Evolutionary conservation across 176 grass and related monocot species (phyloP).

Genomic region (Coix lacrymajobi): DNA sequence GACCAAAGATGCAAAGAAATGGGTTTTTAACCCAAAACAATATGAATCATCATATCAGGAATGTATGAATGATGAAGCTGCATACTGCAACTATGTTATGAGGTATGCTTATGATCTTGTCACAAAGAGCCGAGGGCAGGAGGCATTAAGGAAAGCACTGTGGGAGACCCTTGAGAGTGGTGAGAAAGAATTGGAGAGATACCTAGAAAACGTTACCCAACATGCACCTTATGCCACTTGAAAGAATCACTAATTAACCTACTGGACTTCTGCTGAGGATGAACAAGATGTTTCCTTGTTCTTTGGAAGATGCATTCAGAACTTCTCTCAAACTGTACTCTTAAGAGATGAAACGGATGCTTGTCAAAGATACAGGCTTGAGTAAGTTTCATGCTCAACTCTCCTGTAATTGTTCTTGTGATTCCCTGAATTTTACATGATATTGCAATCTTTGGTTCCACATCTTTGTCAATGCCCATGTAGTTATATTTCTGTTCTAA

Average conservation of each 20-base stretch:
- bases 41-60: conserved; percentile 53
- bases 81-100: conserved; percentile 73
- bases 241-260: conserved; percentile 17
- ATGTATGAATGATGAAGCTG: conserved; percentile 47
- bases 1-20: conserved; percentile 76
- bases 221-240: conserved; percentile 47
- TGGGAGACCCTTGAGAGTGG: conserved; percentile 54
- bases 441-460: neutral
- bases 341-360: neutral
- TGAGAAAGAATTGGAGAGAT: conserved; percentile 56
- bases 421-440: neutral
- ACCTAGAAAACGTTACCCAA: conserved; percentile 44
- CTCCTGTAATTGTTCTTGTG: neutral
- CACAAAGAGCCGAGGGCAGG: conserved; percentile 62
- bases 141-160: conserved; percentile 52
- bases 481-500: neutral
- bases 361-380: conserved; percentile 11
- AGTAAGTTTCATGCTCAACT: conserved; percentile 17
- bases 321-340: conserved; percentile 28
- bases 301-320: conserved; percentile 7
- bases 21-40: conserved; percentile 56
- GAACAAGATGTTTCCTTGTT: conserved; percentile 1
- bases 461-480: neutral
- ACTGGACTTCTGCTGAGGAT: conserved; percentile 11
- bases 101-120: conserved; percentile 77